These are phyloP conservation scores for Carpinus fangiana DNA, from an alignment of 306 rosid species.

Conservation along the genomic window DNA sequence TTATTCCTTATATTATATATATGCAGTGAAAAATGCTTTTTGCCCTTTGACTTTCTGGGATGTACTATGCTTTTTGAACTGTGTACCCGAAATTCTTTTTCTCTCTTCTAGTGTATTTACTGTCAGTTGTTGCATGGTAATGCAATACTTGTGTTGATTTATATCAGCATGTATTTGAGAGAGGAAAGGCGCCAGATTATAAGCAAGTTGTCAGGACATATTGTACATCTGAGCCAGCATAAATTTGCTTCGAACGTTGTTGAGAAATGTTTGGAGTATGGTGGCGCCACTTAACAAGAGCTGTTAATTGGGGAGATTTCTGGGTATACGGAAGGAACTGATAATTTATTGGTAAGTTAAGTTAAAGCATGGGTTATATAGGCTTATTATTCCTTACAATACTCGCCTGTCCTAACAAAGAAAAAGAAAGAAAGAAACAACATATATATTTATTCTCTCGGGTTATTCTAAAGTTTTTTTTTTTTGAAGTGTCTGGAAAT, in stretches of 20 bases:
- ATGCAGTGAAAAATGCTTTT: not conserved
- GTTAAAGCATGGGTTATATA: slow-evolving; percentile 5
- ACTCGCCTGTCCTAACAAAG: not conserved
- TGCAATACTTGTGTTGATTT: slow-evolving; percentile 20
- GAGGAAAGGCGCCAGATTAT: slow-evolving; percentile 76
- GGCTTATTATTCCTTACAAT: not conserved
- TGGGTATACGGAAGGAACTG: slow-evolving; percentile 43
- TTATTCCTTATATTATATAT: not conserved
- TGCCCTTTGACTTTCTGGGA: not conserved
- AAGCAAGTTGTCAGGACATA: slow-evolving; percentile 59
- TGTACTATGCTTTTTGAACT: not conserved
- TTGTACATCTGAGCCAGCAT: slow-evolving; percentile 68
- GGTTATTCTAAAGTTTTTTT: not conserved
- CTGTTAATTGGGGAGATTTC: slow-evolving; percentile 36
- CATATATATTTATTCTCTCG: not conserved
- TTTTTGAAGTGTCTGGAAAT: not conserved
- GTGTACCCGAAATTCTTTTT: not conserved
- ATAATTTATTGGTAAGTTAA: slow-evolving; percentile 42
- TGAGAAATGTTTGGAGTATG: slow-evolving; percentile 50
- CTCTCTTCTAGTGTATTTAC: not conserved
- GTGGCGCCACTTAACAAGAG: slow-evolving; percentile 36
- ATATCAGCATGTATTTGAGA: slow-evolving; percentile 77
- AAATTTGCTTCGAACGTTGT: slow-evolving; percentile 51
- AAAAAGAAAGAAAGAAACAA: not conserved
- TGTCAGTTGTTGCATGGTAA: slow-evolving; percentile 16